Percentiles rank a stretch among this genome's conserved stretches.
These are phyloP conservation scores for Aspergillus funiculosus DNA, from an alignment of 495 filamentous ascomycete genomes.

Conservation along the genomic window DNA sequence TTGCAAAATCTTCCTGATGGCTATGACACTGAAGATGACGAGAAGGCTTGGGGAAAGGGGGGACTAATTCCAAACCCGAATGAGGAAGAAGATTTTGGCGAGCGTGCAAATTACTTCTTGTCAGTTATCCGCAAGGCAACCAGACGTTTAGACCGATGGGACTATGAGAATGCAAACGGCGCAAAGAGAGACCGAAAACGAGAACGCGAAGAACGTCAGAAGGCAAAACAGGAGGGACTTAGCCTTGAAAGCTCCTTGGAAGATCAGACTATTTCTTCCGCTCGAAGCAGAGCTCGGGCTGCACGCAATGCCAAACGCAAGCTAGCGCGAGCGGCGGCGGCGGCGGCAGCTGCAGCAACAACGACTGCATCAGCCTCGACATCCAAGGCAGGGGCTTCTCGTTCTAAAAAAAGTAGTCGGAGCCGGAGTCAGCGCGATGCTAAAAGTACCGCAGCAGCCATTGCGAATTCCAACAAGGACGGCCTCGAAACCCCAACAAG, in stretches of 20 bases:
- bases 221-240: conserved; percentile 19
- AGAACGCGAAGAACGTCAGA: conserved; percentile 42
- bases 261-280: conserved; percentile 12
- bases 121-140: conserved; percentile 63
- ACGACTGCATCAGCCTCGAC: conserved; percentile 21
- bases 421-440: conserved; percentile 23
- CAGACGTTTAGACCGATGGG: conserved; percentile 71
- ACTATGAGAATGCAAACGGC: conserved; percentile 48
- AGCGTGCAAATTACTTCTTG: conserved; percentile 65
- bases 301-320: conserved; percentile 36
- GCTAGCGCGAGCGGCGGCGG: conserved; percentile 23
- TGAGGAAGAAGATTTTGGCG: conserved; percentile 71
- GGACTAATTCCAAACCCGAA: conserved; percentile 62
- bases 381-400: conserved; percentile 17
- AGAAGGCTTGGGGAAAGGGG: conserved; percentile 51
- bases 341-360: conserved; percentile 21
- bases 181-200: conserved; percentile 40
- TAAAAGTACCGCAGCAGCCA: conserved; percentile 11
- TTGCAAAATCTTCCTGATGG: conserved; percentile 60
- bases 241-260: conserved; percentile 15
- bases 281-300: conserved; percentile 23
- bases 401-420: conserved; percentile 30
- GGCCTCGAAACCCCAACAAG: conserved; percentile 20
- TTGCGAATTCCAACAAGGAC: conserved; percentile 17
- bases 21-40: conserved; percentile 79